Evolutionary conservation across 108 stramenopile species (phyloP).

Genomic region (Schizochytrium sp.): DNA sequence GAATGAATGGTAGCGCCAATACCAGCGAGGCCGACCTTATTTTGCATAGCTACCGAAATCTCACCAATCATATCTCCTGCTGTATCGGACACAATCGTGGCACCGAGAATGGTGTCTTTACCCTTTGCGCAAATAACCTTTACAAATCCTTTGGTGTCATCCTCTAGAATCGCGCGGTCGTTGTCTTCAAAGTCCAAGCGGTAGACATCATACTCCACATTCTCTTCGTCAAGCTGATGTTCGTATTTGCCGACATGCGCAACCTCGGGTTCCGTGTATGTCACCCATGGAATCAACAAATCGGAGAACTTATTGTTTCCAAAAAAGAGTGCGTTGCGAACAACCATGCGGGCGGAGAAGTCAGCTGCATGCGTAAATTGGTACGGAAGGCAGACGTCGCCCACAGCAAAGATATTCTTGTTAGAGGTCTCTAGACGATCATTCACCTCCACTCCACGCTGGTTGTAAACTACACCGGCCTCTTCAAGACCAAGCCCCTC

Average conservation of each 20-base stretch:
- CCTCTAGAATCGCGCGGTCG: constrained; percentile 91
- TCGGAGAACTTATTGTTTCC: constrained; percentile 87
- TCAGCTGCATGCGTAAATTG: constrained; percentile 92
- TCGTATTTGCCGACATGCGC: constrained; percentile 88
- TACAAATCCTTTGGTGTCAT: constrained; percentile 86
- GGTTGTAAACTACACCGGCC: constrained; percentile 84
- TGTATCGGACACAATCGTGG: constrained; percentile 88
- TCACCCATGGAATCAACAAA: constrained; percentile 89
- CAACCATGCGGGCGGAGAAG: constrained; percentile 92
- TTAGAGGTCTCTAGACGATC: constrained; percentile 84
- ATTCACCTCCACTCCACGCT: constrained; percentile 85
- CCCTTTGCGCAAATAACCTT: constrained; percentile 86
- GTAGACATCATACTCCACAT: constrained; percentile 79
- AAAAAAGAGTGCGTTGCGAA: constrained; percentile 88
- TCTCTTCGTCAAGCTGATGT: constrained; percentile 77
- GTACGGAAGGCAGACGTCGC: constrained; percentile 85
- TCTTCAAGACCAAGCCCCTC: constrained; percentile 87
- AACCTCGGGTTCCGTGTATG: constrained; percentile 95
- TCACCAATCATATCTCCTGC: constrained; percentile 97
- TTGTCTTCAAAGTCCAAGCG: constrained; percentile 84
- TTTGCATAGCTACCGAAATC: constrained; percentile 91
- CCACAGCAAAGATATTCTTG: constrained; percentile 89
- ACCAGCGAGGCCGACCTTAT: constrained; percentile 82
- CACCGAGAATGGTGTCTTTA: constrained; percentile 89
- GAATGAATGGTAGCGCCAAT: constrained; percentile 91